Evolutionary conservation across 768 basidiomycete genomes (phyloP).

Genomic region (Coprinopsis marcescibilis): DNA sequence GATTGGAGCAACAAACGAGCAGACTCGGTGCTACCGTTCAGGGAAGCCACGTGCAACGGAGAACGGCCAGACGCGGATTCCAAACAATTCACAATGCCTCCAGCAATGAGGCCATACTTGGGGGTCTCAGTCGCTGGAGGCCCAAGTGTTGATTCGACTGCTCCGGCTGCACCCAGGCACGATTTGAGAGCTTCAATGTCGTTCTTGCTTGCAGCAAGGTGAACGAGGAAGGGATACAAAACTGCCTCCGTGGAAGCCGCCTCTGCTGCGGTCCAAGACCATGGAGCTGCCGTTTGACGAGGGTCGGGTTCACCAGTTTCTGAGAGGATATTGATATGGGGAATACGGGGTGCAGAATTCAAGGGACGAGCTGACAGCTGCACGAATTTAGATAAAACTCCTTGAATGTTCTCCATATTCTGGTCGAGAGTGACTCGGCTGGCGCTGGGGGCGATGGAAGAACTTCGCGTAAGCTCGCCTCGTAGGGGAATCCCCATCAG

Average conservation of each 20-base stretch:
- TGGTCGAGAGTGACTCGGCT: conserved; percentile 31
- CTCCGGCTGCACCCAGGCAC: conserved; percentile 41
- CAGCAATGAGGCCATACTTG: conserved; percentile 40
- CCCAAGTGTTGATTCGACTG: conserved; percentile 15
- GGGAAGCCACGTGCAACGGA: conserved; percentile 72
- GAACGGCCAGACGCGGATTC: conserved; percentile 68
- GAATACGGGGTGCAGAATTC: conserved; percentile 19
- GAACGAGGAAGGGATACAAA: conserved; percentile 71
- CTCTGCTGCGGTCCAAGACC: conserved; percentile 78
- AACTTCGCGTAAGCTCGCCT: conserved; percentile 72
- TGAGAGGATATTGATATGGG: conserved; percentile 32
- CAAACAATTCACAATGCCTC: conserved; percentile 68
- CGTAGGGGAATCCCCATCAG: conserved; percentile 77
- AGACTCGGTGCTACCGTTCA: conserved; percentile 51
- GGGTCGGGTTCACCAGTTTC: conserved; percentile 18
- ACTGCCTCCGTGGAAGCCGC: conserved; percentile 63
- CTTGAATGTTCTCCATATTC: conserved; percentile 56
- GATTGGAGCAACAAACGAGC: conserved; percentile 52
- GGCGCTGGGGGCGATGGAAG: conserved; percentile 37
- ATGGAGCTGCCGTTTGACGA: conserved; percentile 46
- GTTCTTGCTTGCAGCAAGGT: conserved; percentile 69
- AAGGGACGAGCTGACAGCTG: conserved; percentile 45
- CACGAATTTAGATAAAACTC: conserved; percentile 61
- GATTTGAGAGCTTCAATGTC: conserved; percentile 58
- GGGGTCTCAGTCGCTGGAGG: conserved; percentile 21